Percentiles rank a stretch among this genome's conserved stretches.
Conservation (phyloP, 1,284 basidiomycete genomes). For the Hemileia vastatrix region DNA sequence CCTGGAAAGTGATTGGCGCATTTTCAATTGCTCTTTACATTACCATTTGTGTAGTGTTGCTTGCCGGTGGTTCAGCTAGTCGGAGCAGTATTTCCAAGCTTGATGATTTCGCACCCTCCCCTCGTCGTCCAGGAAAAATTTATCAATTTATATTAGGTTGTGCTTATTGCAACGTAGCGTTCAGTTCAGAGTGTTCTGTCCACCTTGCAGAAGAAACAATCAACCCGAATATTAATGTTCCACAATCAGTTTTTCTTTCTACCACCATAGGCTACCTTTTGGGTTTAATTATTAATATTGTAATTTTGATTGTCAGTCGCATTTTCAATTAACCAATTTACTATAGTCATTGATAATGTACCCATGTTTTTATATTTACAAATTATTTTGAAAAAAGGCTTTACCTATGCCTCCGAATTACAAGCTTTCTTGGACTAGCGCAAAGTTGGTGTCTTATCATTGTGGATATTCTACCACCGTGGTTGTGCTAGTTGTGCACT, state of each 20-base stretch:
- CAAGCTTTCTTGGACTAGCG: no score
- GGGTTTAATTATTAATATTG: not conserved
- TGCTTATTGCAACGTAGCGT: not conserved
- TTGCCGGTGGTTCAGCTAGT: constrained; percentile 4
- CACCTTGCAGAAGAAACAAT: constrained; percentile 21
- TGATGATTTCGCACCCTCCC: not conserved
- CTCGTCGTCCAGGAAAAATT: not conserved
- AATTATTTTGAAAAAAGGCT: no score
- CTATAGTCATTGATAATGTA: no score
- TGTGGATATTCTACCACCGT: no score
- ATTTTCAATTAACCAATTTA: no score
- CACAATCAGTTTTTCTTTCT: constrained; percentile 5
- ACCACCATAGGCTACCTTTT: not conserved
- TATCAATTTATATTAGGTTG: constrained; percentile 4
- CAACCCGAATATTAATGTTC: constrained; percentile 2
- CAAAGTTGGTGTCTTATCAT: no score
- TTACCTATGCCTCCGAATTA: no score
- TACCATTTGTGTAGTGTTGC: constrained; percentile 7
- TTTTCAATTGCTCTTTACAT: not conserved
- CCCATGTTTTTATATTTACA: no score
- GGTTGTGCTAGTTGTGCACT: no score
- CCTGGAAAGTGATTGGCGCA: constrained; percentile 16
- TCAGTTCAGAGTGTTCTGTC: constrained; percentile 8
- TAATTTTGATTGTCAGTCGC: constrained; percentile 16
- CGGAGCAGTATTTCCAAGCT: constrained; percentile 6